These are phyloP conservation scores for Letharia columbiana DNA, from an alignment of 495 filamentous ascomycete species.

Conservation along the genomic window DNA sequence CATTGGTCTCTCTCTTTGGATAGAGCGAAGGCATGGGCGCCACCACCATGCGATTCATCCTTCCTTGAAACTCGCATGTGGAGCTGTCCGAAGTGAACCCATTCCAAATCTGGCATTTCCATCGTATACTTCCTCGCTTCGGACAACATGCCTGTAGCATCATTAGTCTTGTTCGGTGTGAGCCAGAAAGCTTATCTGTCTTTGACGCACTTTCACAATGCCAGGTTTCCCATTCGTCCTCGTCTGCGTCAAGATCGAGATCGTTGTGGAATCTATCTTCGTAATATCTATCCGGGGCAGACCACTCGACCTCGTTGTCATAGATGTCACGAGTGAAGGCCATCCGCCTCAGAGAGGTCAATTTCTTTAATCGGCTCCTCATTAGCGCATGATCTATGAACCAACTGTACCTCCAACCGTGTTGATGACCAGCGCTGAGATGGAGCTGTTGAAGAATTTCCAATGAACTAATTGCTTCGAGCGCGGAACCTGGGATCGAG, in stretches of 20 bases:
- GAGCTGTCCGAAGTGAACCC: constrained; percentile 16
- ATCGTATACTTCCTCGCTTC: not conserved
- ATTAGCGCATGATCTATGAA: constrained; percentile 17
- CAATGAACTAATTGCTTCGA: not conserved
- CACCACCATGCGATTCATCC: no score
- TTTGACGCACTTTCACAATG: not conserved
- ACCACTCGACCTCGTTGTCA: not conserved
- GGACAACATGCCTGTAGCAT: not conserved
- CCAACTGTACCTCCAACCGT: constrained; percentile 10
- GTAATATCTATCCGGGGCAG: not conserved
- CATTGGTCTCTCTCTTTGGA: constrained; percentile 7
- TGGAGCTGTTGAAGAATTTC: constrained; percentile 16
- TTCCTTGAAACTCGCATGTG: constrained; percentile 2
- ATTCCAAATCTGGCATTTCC: constrained; percentile 8
- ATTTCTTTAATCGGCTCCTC: not conserved
- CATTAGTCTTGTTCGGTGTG: not conserved
- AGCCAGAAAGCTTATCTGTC: not conserved
- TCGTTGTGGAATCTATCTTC: not conserved
- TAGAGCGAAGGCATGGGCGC: no score
- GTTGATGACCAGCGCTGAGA: constrained; percentile 11
- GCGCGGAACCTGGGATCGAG: not conserved
- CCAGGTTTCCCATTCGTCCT: not conserved
- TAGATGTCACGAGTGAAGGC: constrained; percentile 18
- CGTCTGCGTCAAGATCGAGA: not conserved
- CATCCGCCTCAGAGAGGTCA: constrained; percentile 10